These are phyloP conservation scores for Peronospora belbahrii DNA, from an alignment of 352 stramenopile species.

Conservation along the genomic window DNA sequence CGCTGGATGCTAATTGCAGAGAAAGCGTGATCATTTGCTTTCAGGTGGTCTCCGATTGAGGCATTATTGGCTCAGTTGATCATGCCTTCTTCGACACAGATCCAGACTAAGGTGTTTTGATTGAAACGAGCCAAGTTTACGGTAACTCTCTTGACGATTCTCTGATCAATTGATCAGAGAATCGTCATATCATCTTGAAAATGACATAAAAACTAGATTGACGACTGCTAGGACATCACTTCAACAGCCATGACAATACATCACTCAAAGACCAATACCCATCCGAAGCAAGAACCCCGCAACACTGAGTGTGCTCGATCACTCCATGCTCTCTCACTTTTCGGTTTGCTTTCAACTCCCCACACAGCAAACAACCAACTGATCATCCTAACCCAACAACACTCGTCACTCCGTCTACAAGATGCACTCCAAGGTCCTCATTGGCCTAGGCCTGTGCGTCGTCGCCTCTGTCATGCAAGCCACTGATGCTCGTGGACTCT, in stretches of 20 bases:
- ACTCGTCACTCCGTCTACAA: not conserved
- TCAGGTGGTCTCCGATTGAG: not conserved
- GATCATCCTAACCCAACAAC: not conserved
- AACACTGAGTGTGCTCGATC: not conserved
- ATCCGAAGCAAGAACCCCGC: not conserved
- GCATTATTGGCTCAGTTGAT: not conserved
- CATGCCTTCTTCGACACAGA: not conserved
- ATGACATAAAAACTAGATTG: not conserved
- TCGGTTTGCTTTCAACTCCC: slow-evolving; percentile 1
- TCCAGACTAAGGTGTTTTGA: not conserved
- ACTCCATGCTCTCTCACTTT: slow-evolving; percentile 8
- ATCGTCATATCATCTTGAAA: not conserved
- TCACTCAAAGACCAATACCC: not conserved
- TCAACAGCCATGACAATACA: not conserved
- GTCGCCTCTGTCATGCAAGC: slow-evolving; percentile 7
- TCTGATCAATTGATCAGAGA: not conserved
- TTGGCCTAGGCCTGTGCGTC: slow-evolving; percentile 13
- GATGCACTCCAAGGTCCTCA: slow-evolving; percentile 18
- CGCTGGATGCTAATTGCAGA: not conserved
- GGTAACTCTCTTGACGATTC: not conserved
- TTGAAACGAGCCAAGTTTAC: not conserved
- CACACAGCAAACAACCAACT: slow-evolving; percentile 1
- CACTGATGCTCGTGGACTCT: slow-evolving; percentile 6
- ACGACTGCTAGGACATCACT: not conserved
- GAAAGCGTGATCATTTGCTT: not conserved